Conservation (phyloP, 805 yeast genomes). For the Diddensiella transvaalensis region DNA sequence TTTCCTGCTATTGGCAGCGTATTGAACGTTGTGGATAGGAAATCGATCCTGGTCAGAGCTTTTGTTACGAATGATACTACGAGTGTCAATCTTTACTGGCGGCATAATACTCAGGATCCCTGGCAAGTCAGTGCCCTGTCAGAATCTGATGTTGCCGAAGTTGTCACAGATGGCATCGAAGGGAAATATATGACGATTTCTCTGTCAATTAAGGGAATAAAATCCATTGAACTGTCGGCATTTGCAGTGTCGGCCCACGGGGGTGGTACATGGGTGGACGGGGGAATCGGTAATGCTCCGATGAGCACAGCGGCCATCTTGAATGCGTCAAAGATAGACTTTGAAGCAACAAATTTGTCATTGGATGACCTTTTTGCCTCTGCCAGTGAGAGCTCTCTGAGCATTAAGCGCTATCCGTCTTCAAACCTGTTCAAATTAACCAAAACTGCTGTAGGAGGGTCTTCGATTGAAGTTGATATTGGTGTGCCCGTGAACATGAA, state of each 20-base stretch:
- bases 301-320: not conserved
- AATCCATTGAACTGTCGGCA: not conserved
- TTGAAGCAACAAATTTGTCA: not conserved
- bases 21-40: not conserved
- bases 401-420: not conserved
- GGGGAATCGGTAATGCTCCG: not conserved
- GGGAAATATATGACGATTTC: not conserved
- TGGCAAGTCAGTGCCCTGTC: not conserved
- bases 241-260: not conserved
- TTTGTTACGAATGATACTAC: not conserved
- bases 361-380: not conserved
- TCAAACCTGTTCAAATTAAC: not conserved
- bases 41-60: not conserved
- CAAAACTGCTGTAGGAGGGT: not conserved
- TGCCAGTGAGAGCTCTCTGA: not conserved
- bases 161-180: not conserved
- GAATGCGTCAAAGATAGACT: not conserved
- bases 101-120: not conserved
- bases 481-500: slow-evolving; percentile 7
- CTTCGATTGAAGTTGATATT: not conserved
- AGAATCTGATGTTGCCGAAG: not conserved
- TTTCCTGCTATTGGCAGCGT: not conserved
- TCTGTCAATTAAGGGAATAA: not conserved
- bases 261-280: not conserved
- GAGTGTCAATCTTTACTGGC: not conserved